Conservation (phyloP, 345 rosid species). For the Cardiospermum halicacabum region DNA sequence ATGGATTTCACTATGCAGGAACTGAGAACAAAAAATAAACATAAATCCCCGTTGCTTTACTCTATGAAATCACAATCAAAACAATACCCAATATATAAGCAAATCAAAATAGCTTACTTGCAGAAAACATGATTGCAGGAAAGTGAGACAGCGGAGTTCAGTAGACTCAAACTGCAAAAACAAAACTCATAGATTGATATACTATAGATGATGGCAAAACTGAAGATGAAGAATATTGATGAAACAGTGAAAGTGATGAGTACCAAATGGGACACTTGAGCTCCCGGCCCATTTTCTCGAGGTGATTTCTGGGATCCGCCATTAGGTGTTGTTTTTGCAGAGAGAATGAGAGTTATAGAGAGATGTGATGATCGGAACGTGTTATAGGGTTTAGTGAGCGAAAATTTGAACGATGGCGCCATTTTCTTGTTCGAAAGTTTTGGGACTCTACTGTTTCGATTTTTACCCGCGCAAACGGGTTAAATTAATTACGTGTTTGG, state of each 20-base stretch:
- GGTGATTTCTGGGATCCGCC: slow-evolving; percentile 52
- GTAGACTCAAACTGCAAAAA: slow-evolving; percentile 74
- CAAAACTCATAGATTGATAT: no score
- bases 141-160: slow-evolving; percentile 64
- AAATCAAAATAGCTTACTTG: slow-evolving; percentile 45
- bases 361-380: no score
- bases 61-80: neutral
- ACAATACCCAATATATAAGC: neutral
- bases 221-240: neutral
- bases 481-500: no score
- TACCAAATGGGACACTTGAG: slow-evolving; percentile 97
- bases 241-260: neutral
- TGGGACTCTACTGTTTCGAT: no score
- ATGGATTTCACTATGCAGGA: slow-evolving; percentile 70
- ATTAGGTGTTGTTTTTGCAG: slow-evolving; percentile 31
- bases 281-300: slow-evolving; percentile 93
- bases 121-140: slow-evolving; percentile 87
- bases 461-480: no score
- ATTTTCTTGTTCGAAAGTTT: no score
- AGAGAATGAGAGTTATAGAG: no score
- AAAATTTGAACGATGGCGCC: no score
- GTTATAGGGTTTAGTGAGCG: no score
- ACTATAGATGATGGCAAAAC: neutral
- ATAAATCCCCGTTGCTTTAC: neutral
- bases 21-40: slow-evolving; percentile 30